Evolutionary conservation across 2,329 filamentous ascomycete species (phyloP).

Genomic region (Penicillium sp.): DNA sequence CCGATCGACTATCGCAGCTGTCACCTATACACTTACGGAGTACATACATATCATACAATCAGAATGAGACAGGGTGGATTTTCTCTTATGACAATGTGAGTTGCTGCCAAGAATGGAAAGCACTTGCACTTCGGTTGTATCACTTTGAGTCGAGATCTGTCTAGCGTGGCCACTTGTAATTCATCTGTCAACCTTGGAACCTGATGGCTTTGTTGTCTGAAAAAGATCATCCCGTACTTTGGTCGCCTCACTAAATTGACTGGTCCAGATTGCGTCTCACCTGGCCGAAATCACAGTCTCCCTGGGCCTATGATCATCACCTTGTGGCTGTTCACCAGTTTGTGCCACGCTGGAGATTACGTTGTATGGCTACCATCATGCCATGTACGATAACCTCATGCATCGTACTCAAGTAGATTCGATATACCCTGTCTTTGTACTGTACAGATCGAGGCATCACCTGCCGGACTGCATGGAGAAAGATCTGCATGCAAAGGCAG

Average conservation of each 20-base stretch:
- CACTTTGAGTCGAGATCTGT: constrained; percentile 3
- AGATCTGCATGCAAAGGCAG: constrained; percentile 15
- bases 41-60: not conserved
- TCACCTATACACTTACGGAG: not conserved
- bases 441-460: constrained; percentile 15
- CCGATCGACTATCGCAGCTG: not conserved
- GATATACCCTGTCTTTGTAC: constrained; percentile 9
- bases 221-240: constrained; percentile 12
- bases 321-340: constrained; percentile 22
- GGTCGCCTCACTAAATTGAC: constrained; percentile 11
- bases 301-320: constrained; percentile 3
- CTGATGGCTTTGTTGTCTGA: no score
- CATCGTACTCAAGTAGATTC: not conserved
- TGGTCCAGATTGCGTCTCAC: constrained; percentile 11
- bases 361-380: constrained; percentile 3
- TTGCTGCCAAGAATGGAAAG: not conserved
- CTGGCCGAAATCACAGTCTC: not conserved
- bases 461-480: constrained; percentile 17
- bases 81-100: not conserved
- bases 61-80: constrained; percentile 25
- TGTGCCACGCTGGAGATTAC: constrained; percentile 16
- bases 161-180: not conserved
- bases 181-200: not conserved
- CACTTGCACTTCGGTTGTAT: not conserved
- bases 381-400: constrained; percentile 5